Evolutionary conservation across 352 stramenopile genomes (phyloP).

Genomic region (Globisporangium canariense): DNA sequence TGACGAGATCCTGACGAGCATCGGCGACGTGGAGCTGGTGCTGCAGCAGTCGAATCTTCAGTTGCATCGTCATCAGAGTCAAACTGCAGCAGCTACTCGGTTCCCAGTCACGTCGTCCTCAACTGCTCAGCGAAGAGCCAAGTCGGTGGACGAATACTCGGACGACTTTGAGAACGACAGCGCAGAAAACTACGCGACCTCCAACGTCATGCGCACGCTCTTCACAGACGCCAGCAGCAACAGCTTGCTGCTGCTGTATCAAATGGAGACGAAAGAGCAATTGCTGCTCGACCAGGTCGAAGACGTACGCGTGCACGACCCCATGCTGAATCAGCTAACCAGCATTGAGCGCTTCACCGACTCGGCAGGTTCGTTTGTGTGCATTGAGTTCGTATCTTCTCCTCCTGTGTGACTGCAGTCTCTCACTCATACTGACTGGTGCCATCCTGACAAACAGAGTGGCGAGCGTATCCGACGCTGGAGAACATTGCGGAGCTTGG

Average conservation of each 20-base stretch:
- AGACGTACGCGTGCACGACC: slow-evolving; percentile 36
- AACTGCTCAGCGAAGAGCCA: not conserved
- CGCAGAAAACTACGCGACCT: not conserved
- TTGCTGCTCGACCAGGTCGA: slow-evolving; percentile 3
- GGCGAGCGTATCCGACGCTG: slow-evolving; percentile 11
- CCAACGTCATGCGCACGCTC: slow-evolving; percentile 13
- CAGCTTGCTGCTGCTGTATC: not conserved
- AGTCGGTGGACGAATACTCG: slow-evolving; percentile 16
- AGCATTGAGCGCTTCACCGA: slow-evolving; percentile 58
- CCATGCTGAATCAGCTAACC: slow-evolving; percentile 56
- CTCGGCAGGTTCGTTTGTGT: slow-evolving; percentile 26
- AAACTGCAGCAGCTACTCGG: not conserved
- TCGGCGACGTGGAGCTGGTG: slow-evolving; percentile 54
- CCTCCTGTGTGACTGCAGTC: not conserved
- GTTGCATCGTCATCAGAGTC: not conserved
- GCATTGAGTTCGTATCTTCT: not conserved
- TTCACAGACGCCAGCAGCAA: slow-evolving; percentile 1
- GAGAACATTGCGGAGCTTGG: slow-evolving; percentile 27
- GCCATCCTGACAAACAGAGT: slow-evolving; percentile 2
- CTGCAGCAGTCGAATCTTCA: slow-evolving; percentile 33
- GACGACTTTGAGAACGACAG: slow-evolving; percentile 14
- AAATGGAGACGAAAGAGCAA: not conserved
- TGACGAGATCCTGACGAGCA: slow-evolving; percentile 55
- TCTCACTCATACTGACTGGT: not conserved
- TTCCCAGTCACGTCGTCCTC: not conserved